Evolutionary conservation across 805 yeast species (phyloP).

Genomic region (Candida manassasensis): DNA sequence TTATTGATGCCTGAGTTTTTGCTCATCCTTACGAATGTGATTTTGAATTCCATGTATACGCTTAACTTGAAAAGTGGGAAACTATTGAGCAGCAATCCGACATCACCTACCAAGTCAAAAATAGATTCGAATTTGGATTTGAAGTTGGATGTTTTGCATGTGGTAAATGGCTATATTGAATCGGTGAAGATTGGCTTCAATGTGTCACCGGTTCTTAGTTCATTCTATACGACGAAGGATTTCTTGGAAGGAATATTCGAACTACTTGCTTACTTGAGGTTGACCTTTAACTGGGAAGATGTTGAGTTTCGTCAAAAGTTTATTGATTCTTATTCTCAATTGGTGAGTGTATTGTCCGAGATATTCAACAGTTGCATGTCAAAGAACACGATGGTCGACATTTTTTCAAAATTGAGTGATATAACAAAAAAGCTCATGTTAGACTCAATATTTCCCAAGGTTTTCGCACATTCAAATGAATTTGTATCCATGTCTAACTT

Average conservation of each 20-base stretch:
- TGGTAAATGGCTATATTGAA: constrained; percentile 30
- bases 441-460: constrained; percentile 30
- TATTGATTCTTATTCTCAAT: constrained; percentile 18
- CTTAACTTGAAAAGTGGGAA: constrained; percentile 27
- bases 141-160: constrained; percentile 30
- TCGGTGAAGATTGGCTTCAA: constrained; percentile 27
- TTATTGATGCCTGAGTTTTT: constrained; percentile 45
- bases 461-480: constrained; percentile 32
- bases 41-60: constrained; percentile 26
- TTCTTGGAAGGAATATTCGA: constrained; percentile 40
- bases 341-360: constrained; percentile 29
- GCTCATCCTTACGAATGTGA: constrained; percentile 28
- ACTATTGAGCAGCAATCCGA: constrained; percentile 30
- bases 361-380: constrained; percentile 30
- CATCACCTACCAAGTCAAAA: constrained; percentile 19
- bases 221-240: constrained; percentile 22
- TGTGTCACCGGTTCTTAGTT: constrained; percentile 16
- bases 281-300: constrained; percentile 22
- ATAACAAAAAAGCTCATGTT: constrained; percentile 31
- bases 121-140: constrained; percentile 16
- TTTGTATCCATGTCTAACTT: constrained; percentile 29
- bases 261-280: constrained; percentile 28
- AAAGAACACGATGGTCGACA: constrained; percentile 17
- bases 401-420: constrained; percentile 25
- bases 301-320: constrained; percentile 11